Conservation (phyloP, 2,329 filamentous ascomycete species). For the Diplodia scrobiculata region DNA sequence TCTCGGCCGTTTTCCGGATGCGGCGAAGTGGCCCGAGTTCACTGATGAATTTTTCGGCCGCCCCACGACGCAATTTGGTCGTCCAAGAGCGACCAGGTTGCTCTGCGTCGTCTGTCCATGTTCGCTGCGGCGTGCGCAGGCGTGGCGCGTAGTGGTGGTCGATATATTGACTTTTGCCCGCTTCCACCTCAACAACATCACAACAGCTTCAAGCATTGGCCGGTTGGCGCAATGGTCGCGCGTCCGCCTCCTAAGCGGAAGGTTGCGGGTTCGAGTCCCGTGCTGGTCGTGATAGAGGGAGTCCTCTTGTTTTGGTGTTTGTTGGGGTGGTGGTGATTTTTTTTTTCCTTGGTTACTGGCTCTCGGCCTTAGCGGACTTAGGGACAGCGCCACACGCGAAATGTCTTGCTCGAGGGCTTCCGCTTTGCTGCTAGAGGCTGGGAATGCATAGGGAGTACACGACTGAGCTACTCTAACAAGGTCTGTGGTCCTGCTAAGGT, state of each 20-base stretch:
- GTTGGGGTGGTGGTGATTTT: too few relatives aligned
- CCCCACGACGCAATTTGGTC: neutral
- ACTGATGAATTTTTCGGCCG: neutral
- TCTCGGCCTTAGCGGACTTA: too few relatives aligned
- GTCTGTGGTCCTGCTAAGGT: neutral
- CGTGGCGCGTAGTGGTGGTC: neutral
- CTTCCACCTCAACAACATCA: too few relatives aligned
- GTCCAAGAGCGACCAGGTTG: too few relatives aligned
- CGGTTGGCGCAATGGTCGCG: constrained; percentile 29
- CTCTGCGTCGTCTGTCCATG: too few relatives aligned
- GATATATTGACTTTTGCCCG: neutral
- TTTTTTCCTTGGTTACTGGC: too few relatives aligned
- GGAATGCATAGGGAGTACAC: neutral
- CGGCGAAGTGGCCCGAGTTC: neutral
- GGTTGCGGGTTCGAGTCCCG: constrained; percentile 27
- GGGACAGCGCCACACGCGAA: too few relatives aligned
- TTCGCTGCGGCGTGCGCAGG: neutral
- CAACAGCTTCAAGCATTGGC: neutral
- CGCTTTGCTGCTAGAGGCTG: neutral
- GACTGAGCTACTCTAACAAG: too few relatives aligned
- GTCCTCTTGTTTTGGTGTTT: too few relatives aligned
- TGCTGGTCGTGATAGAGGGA: neutral
- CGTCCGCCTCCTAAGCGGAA: constrained; percentile 27
- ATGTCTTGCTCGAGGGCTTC: too few relatives aligned
- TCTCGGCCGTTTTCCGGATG: neutral